These are phyloP conservation scores for Sporopachydermia lactativora DNA, from an alignment of 805 yeast species.

Conservation along the genomic window DNA sequence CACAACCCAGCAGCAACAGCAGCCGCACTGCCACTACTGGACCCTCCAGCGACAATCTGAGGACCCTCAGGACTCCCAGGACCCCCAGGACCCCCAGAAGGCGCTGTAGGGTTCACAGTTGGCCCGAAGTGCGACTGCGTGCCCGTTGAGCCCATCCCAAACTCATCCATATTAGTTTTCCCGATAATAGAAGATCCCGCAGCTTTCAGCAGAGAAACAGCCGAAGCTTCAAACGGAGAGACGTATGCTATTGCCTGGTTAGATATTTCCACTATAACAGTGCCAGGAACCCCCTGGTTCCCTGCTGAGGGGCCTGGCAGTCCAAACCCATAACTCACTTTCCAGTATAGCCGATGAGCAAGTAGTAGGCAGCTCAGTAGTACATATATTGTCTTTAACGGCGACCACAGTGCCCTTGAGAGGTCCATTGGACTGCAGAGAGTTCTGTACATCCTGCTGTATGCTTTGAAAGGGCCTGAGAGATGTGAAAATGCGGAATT, in stretches of 20 bases:
- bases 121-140: conserved; percentile 43
- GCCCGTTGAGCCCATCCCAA: conserved; percentile 88
- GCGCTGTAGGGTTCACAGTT: conserved; percentile 33
- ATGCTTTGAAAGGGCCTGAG: conserved; percentile 15
- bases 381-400: conserved; percentile 71
- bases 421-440: conserved; percentile 6
- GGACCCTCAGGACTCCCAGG: conserved; percentile 2
- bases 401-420: conserved; percentile 27
- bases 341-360: conserved; percentile 58
- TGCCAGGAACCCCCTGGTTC: too few species aligned
- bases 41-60: conserved; percentile 53
- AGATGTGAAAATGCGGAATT: conserved; percentile 29
- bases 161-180: conserved; percentile 88
- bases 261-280: too few species aligned
- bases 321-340: conserved; percentile 7
- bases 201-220: conserved; percentile 34
- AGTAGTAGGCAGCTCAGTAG: conserved; percentile 54
- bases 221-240: conserved; percentile 79
- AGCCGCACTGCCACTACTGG: conserved; percentile 94
- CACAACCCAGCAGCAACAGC: conserved; percentile 63
- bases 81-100: conserved; percentile 44
- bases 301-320: too few species aligned
- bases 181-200: conserved; percentile 47
- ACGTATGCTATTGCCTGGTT: conserved; percentile 22
- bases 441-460: conserved; percentile 5